Base-by-base conservation (phyloP, 2,329 filamentous ascomycete species). In the Botrytis porri region DNA sequence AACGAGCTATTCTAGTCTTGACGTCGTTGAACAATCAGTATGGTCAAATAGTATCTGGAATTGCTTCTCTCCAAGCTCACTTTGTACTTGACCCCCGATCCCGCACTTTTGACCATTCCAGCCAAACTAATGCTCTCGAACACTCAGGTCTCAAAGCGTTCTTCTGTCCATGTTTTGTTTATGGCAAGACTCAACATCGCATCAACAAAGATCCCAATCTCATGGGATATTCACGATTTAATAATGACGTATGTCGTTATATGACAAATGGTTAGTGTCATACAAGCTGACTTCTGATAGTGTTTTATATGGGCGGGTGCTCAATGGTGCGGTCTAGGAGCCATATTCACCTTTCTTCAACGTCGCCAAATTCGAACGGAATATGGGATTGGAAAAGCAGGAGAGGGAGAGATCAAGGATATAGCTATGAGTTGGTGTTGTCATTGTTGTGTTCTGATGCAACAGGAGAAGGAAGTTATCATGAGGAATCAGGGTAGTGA, bases 351-450 rank as follows among this genome's bases (percentile, higher is more conserved):
- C 14, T 75, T 77, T 51, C 54, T 78, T 70, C 76, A 77, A 62
- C 78, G 78, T 45, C 39, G 48, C 16, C 73, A 76, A 18, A 74
- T 78, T 51, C 76, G 78, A 10, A 65, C 74, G 22, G 70, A 71
- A 39, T 78, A 77, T 70, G 69, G 65, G 39, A 76, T 79, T 76
- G 77, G 79, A 18, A 83, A 82, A 16, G 41, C 79, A 16, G 83
- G 82, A 14, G 62, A 72, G 10, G 82, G 81, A 61, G 76, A 81
- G 1, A 77, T 83, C 7, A 75, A 79, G 2, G 80, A 80, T 43
- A 83, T 82, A 71, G 78, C 83, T n/a, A 78, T 80, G 43, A 80
- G 81, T 39, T 79, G 78, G 57, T 84, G 80, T 75, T 80, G 79
- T 71, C 70, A 70, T n/a, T 79, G 78, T 72, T 79, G 79, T 70